Percentiles rank a stretch among this genome's conserved stretches.
phyloP scores from a whole-genome alignment of 768 basidiomycete genomes.

The Auriscalpium orientale region DNA sequence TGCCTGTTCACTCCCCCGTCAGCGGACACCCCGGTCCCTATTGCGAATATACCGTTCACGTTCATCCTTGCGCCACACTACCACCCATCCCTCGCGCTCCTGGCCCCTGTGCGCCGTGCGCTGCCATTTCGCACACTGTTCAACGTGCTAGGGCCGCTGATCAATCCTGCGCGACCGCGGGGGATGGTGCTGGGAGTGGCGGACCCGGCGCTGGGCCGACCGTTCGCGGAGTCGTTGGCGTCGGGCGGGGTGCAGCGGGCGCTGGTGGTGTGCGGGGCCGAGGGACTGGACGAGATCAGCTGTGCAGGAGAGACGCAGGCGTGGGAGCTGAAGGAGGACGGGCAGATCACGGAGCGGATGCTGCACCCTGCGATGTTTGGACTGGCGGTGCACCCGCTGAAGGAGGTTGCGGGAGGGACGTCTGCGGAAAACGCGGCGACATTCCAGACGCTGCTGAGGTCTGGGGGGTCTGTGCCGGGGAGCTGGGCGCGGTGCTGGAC shows the following conservation, averaged over 20 bases:
- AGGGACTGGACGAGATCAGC: slow-evolving; percentile 91
- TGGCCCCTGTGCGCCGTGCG: slow-evolving; percentile 78
- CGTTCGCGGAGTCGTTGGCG: slow-evolving; percentile 70
- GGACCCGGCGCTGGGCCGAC: slow-evolving; percentile 66
- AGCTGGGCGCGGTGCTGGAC: slow-evolving; percentile 60
- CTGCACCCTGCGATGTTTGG: slow-evolving; percentile 77
- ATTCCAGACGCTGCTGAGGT: slow-evolving; percentile 56
- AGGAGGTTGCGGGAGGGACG: slow-evolving; percentile 62
- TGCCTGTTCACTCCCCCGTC: slow-evolving; percentile 67
- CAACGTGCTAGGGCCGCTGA: slow-evolving; percentile 89
- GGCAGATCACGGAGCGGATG: slow-evolving; percentile 50
- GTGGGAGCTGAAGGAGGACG: slow-evolving; percentile 67
- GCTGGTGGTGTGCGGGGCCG: slow-evolving; percentile 88
- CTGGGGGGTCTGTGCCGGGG: slow-evolving; percentile 46
- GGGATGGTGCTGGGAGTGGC: slow-evolving; percentile 93
- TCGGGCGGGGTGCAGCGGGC: slow-evolving; percentile 76
- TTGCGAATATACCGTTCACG: slow-evolving; percentile 71
- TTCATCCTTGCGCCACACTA: slow-evolving; percentile 94
- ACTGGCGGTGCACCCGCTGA: slow-evolving; percentile 59
- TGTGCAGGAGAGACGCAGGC: slow-evolving; percentile 84
- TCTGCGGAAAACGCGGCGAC: slow-evolving; percentile 76
- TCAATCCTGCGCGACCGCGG: slow-evolving; percentile 81
- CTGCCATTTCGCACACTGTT: slow-evolving; percentile 96
- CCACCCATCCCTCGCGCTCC: slow-evolving; percentile 75
- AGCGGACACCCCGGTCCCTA: slow-evolving; percentile 43